Evolutionary conservation across 345 rosid genomes (phyloP).

Genomic region (Combretum micranthum): DNA sequence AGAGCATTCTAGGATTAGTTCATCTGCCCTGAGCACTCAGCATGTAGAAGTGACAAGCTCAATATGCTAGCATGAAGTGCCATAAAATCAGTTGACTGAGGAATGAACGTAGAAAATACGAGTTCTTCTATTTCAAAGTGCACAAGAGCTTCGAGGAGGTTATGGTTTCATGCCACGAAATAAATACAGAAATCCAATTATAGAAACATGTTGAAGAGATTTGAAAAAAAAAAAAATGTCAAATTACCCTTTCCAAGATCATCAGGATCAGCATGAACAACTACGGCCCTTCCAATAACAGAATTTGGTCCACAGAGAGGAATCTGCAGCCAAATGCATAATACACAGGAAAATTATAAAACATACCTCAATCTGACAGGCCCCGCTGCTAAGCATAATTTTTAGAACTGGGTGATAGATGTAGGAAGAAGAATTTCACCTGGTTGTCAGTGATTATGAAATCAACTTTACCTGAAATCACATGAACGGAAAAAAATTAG

Average conservation of each 20-base stretch:
- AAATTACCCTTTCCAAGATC: constrained; percentile 90
- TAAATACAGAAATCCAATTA: not conserved
- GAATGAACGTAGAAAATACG: no score
- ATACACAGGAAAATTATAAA: not conserved
- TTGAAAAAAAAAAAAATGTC: not conserved
- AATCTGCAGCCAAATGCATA: constrained; percentile 34
- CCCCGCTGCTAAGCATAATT: no score
- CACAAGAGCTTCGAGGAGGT: no score
- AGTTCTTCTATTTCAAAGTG: no score
- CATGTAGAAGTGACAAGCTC: no score
- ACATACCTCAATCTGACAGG: no score
- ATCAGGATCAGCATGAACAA: constrained; percentile 86
- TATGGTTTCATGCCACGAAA: no score
- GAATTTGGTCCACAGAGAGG: constrained; percentile 79
- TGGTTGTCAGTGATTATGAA: constrained; percentile 61
- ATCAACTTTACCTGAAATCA: constrained; percentile 44
- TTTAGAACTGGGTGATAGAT: not conserved
- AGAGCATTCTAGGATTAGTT: no score
- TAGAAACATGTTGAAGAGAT: not conserved
- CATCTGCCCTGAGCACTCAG: no score
- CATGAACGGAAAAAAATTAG: not conserved
- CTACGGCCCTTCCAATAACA: constrained; percentile 88
- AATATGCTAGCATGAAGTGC: no score
- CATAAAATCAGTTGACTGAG: no score
- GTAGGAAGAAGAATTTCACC: constrained; percentile 20